Conservation (phyloP, 2,329 filamentous ascomycete species). For the Emergomyces orientalis region DNA sequence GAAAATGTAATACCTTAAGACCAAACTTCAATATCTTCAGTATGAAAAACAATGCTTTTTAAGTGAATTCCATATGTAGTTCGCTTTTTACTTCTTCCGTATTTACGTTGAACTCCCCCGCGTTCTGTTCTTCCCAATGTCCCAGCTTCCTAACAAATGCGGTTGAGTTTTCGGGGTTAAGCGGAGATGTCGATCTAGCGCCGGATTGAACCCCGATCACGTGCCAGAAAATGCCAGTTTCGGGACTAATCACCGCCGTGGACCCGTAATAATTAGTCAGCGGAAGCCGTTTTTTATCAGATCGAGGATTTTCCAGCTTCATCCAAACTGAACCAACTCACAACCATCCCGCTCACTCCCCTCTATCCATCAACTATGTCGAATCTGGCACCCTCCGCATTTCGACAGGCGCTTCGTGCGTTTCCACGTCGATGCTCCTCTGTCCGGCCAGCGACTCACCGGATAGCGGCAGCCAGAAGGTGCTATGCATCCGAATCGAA, state of each 20-base stretch:
- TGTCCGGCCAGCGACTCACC: slow-evolving; percentile 31
- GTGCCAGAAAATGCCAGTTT: not conserved
- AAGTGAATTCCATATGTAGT: not conserved
- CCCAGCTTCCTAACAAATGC: too few species aligned
- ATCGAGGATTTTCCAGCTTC: not conserved
- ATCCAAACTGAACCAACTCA: not conserved
- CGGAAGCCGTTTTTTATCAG: slow-evolving; percentile 8
- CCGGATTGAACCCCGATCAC: not conserved
- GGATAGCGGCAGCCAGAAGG: slow-evolving; percentile 41
- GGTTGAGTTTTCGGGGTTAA: not conserved
- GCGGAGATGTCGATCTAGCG: not conserved
- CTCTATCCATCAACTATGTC: slow-evolving; percentile 43
- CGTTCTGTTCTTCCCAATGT: too few species aligned
- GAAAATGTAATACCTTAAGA: not conserved
- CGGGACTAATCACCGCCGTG: not conserved
- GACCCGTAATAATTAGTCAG: slow-evolving; percentile 9
- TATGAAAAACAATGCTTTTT: not conserved
- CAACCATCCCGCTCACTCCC: not conserved
- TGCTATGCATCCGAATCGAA: slow-evolving; percentile 79
- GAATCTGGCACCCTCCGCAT: slow-evolving; percentile 55
- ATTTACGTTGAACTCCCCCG: too few species aligned
- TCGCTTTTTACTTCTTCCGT: too few species aligned
- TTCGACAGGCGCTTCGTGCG: slow-evolving; percentile 63
- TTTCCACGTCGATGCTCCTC: slow-evolving; percentile 44
- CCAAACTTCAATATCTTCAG: not conserved